phyloP scores from a whole-genome alignment of 2,329 filamentous ascomycete genomes.

The Elsinoe ampelina region DNA sequence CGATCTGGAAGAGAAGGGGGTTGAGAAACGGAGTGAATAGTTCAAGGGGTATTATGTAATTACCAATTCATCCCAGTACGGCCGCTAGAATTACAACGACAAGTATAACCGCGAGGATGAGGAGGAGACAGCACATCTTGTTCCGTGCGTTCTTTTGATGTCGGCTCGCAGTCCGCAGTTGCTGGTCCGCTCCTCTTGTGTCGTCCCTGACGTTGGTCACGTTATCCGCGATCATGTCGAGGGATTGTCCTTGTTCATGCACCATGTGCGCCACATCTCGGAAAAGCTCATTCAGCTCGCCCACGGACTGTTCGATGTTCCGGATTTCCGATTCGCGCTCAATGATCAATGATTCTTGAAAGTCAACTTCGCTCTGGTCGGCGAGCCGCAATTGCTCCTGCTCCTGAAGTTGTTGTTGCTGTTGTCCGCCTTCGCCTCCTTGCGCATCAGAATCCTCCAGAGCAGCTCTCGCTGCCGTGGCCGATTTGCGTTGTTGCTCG shows the following conservation, averaged over 20 bases:
- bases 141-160: slow-evolving; percentile 94
- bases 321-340: slow-evolving; percentile 96
- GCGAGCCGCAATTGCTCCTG: slow-evolving; percentile 69
- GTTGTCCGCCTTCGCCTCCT: slow-evolving; percentile 44
- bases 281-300: slow-evolving; percentile 93
- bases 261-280: slow-evolving; percentile 97
- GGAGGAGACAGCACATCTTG: slow-evolving; percentile 83
- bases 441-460: slow-evolving; percentile 46
- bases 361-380: slow-evolving; percentile 90
- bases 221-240: slow-evolving; percentile 82
- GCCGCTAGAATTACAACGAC: slow-evolving; percentile 84
- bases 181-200: slow-evolving; percentile 74
- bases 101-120: slow-evolving; percentile 81
- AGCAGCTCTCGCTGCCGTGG: slow-evolving; percentile 71
- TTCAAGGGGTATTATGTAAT: slow-evolving; percentile 8
- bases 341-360: slow-evolving; percentile 89
- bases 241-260: slow-evolving; percentile 78
- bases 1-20: neutral
- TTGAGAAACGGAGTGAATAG: neutral
- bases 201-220: slow-evolving; percentile 74
- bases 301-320: slow-evolving; percentile 93
- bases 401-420: slow-evolving; percentile 41
- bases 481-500: slow-evolving; percentile 83
- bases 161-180: slow-evolving; percentile 73
- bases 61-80: slow-evolving; percentile 52